Conservation (phyloP, 2,329 filamentous ascomycete species). For the Exophiala xenobiotica region DNA sequence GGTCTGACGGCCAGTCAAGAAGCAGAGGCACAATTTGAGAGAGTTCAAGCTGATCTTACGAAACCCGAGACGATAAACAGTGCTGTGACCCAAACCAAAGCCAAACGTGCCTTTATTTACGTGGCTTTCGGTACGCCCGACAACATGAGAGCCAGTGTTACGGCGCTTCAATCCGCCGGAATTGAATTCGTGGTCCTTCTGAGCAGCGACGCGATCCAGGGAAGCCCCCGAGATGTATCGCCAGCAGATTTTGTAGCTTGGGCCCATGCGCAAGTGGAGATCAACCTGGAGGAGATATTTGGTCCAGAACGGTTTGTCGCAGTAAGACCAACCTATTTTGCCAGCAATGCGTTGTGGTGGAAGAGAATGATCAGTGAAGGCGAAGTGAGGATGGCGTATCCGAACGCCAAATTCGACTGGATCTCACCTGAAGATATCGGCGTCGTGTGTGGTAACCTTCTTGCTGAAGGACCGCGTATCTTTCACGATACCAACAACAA, state of each 20-base stretch:
- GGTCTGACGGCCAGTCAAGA: constrained; percentile 35
- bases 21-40: constrained; percentile 34
- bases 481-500: constrained; percentile 30
- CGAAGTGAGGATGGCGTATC: constrained; percentile 36
- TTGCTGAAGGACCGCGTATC: constrained; percentile 39
- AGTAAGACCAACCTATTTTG: constrained; percentile 47
- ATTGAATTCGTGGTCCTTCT: constrained; percentile 48
- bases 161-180: constrained; percentile 47
- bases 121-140: constrained; percentile 36
- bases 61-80: constrained; percentile 41
- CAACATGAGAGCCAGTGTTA: constrained; percentile 42
- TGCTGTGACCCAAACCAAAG: constrained; percentile 45
- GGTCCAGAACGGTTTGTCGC: constrained; percentile 40
- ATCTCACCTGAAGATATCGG: constrained; percentile 50
- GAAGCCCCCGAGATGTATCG: constrained; percentile 29
- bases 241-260: constrained; percentile 40
- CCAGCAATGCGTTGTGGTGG: constrained; percentile 42
- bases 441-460: constrained; percentile 41
- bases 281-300: constrained; percentile 44
- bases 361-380: constrained; percentile 26
- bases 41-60: constrained; percentile 48
- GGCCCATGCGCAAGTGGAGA: constrained; percentile 48
- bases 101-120: constrained; percentile 53
- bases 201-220: constrained; percentile 40
- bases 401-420: constrained; percentile 39